Percentiles rank a stretch among this genome's conserved stretches.
Evolutionary conservation across 2,329 filamentous ascomycete genomes (phyloP).

Genomic region (Aspergillus spinulosporus): DNA sequence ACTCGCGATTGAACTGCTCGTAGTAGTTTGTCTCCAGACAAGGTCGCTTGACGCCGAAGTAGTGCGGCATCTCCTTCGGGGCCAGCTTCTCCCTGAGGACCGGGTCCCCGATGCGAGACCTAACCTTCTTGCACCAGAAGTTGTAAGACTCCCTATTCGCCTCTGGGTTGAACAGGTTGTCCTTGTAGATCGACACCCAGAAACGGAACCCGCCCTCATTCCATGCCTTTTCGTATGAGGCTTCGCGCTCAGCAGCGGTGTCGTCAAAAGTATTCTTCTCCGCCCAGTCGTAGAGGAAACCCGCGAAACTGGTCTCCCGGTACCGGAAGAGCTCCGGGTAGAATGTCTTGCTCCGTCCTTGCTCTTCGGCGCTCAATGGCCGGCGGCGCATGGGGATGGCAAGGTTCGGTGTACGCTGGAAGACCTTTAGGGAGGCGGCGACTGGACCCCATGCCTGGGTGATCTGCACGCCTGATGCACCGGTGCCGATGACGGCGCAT

Average conservation of each 20-base stretch:
- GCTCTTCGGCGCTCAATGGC: slow-evolving; percentile 20
- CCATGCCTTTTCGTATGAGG: slow-evolving; percentile 23
- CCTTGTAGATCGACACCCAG: slow-evolving; percentile 48
- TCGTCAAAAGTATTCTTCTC: slow-evolving; percentile 15
- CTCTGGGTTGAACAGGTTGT: slow-evolving; percentile 48
- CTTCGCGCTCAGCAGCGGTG: slow-evolving; percentile 11
- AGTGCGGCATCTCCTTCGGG: slow-evolving; percentile 55
- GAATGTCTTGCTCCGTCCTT: slow-evolving; percentile 12
- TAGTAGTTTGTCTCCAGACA: slow-evolving; percentile 54
- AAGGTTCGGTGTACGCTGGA: slow-evolving; percentile 30
- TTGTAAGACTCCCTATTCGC: slow-evolving; percentile 53
- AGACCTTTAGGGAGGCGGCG: slow-evolving; percentile 23
- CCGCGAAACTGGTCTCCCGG: slow-evolving; percentile 17
- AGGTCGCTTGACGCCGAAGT: slow-evolving; percentile 56
- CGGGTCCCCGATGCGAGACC: slow-evolving; percentile 54
- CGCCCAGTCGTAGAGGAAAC: slow-evolving; percentile 18
- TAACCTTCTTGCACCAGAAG: slow-evolving; percentile 58
- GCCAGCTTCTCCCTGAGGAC: slow-evolving; percentile 54
- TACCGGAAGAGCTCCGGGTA: slow-evolving; percentile 21
- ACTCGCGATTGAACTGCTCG: slow-evolving; percentile 51
- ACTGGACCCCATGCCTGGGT: slow-evolving; percentile 23
- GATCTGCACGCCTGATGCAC: slow-evolving; percentile 45
- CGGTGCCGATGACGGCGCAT: slow-evolving; percentile 46
- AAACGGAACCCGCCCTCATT: slow-evolving; percentile 22
- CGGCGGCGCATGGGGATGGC: slow-evolving; percentile 26